phyloP scores from a whole-genome alignment of 2,329 filamentous ascomycete species.

The Diaporthe batatas region DNA sequence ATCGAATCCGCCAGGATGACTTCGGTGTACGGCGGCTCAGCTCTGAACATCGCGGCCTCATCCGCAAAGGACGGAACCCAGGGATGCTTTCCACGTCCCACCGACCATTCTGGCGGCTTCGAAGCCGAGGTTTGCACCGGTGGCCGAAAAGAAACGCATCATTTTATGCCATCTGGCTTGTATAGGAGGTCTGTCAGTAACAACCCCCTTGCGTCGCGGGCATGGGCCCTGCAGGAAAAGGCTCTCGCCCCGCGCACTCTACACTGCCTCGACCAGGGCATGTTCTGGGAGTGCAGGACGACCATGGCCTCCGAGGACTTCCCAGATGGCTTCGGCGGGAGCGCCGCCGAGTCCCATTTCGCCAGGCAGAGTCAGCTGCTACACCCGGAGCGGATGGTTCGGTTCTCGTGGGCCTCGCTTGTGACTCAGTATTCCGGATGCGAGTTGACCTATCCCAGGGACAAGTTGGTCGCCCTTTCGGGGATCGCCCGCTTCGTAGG shows the following conservation, averaged over 20 bases:
- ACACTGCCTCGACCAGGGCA: not conserved
- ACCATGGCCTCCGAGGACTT: not conserved
- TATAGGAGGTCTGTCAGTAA: not conserved
- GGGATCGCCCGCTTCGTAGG: not conserved
- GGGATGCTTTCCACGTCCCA: not conserved
- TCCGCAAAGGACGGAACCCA: not conserved
- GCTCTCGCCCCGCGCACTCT: not conserved
- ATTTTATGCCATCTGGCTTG: not conserved
- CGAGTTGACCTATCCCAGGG: not conserved
- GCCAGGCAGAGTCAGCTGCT: too few species aligned
- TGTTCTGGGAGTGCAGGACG: constrained; percentile 4
- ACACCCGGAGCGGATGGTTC: too few species aligned
- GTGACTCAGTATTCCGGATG: not conserved
- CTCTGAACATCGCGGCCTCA: not conserved
- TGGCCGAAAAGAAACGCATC: not conserved
- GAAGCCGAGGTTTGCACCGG: not conserved
- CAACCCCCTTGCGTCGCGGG: not conserved
- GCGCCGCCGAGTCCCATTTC: too few species aligned
- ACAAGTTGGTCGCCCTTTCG: not conserved
- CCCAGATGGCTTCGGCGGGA: not conserved
- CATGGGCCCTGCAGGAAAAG: not conserved
- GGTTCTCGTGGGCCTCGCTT: not conserved
- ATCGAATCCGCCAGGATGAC: not conserved
- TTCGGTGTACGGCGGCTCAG: not conserved
- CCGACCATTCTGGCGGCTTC: not conserved